Percentiles rank a stretch among this genome's conserved stretches.
phyloP scores from a whole-genome alignment of 1,284 basidiomycete species.

The Porodaedalea pini region DNA sequence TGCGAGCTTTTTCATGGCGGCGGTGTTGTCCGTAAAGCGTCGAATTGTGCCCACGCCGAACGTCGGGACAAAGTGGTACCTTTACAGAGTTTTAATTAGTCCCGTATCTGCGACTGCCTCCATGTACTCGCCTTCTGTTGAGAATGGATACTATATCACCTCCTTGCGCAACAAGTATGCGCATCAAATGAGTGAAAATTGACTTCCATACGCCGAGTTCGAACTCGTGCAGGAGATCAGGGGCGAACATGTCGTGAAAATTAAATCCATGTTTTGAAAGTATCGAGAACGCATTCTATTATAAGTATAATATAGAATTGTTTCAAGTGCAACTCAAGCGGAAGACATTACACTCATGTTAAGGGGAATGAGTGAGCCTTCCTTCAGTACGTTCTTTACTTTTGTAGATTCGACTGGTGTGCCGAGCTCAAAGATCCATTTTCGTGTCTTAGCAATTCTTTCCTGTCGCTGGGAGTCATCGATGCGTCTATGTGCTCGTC shows the following conservation, averaged over 20 bases:
- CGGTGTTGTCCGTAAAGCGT: slow-evolving; percentile 29
- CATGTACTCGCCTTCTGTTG: background rate
- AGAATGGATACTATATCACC: background rate
- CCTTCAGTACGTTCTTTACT: slow-evolving; percentile 18
- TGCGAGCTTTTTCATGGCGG: slow-evolving; percentile 34
- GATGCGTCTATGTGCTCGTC: background rate
- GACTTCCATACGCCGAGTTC: slow-evolving; percentile 30
- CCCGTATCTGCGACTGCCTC: slow-evolving; percentile 18
- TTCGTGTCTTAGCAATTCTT: slow-evolving; percentile 18
- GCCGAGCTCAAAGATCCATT: slow-evolving; percentile 23
- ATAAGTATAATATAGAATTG: background rate
- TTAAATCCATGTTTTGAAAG: slow-evolving; percentile 23
- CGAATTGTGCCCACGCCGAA: slow-evolving; percentile 34
- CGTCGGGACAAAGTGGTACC: slow-evolving; percentile 29
- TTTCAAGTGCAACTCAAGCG: slow-evolving; percentile 18
- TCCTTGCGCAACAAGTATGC: slow-evolving; percentile 22
- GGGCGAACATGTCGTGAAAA: slow-evolving; percentile 24
- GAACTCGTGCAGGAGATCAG: slow-evolving; percentile 29
- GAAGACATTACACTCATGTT: slow-evolving; percentile 14
- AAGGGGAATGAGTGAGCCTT: slow-evolving; percentile 20
- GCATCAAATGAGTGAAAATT: slow-evolving; percentile 28
- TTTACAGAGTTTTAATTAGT: slow-evolving; percentile 17
- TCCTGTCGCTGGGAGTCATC: slow-evolving; percentile 4
- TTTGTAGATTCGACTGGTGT: slow-evolving; percentile 7
- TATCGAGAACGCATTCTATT: slow-evolving; percentile 25